Evolutionary conservation across 192 early-diverging fungal species (phyloP).

Genomic region (Coemansia sp.): DNA sequence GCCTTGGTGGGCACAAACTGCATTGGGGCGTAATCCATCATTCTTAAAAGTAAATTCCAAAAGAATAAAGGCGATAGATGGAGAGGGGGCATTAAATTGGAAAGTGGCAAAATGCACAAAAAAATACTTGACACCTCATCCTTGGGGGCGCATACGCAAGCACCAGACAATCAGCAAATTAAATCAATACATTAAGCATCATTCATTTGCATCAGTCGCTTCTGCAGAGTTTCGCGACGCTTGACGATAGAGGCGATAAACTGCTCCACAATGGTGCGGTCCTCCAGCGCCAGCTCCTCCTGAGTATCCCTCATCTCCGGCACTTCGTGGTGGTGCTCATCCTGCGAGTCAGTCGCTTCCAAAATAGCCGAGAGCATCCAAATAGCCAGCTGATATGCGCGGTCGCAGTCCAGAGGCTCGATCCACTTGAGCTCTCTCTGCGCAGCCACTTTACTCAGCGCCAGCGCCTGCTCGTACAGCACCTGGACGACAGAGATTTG

Average conservation of each 20-base stretch:
- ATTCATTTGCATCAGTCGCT: conserved; percentile 29
- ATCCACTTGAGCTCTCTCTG: conserved; percentile 64
- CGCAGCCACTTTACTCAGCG: conserved; percentile 58
- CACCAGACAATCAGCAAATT: background rate
- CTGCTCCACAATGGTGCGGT: conserved; percentile 48
- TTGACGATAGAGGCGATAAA: conserved; percentile 53
- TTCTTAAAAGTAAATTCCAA: background rate
- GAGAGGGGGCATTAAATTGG: background rate
- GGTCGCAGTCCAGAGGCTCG: conserved; percentile 65
- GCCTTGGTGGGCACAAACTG: conserved; percentile 12
- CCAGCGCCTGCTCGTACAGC: conserved; percentile 71
- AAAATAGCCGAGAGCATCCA: conserved; percentile 74
- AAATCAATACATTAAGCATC: background rate
- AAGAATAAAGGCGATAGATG: background rate
- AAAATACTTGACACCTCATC: background rate
- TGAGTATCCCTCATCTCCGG: conserved; percentile 3
- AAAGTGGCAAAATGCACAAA: background rate
- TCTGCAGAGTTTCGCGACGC: conserved; percentile 44
- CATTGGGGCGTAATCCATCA: conserved; percentile 26
- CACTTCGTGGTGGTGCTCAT: background rate
- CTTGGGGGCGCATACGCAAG: conserved; percentile 12
- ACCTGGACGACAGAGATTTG: conserved; percentile 62
- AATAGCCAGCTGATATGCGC: conserved; percentile 71
- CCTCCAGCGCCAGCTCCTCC: conserved; percentile 34
- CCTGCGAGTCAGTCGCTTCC: conserved; percentile 26